Evolutionary conservation across 495 filamentous ascomycete species (phyloP).

Genomic region (Antarctomyces pellizariae): DNA sequence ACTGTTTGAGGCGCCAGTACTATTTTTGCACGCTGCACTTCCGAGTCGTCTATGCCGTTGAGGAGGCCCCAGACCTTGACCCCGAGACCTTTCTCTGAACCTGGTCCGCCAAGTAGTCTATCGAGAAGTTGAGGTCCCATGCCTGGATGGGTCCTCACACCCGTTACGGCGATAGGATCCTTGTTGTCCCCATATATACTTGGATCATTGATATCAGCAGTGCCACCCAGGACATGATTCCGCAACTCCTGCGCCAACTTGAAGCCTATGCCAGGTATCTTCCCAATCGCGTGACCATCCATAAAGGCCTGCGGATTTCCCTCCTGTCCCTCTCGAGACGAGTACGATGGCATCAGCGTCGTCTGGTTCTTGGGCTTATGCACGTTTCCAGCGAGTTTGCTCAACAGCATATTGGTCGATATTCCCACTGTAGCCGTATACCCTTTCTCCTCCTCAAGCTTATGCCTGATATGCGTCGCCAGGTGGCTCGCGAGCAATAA

Average conservation of each 20-base stretch:
- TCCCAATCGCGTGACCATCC: constrained; percentile 52
- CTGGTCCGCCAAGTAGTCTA: constrained; percentile 40
- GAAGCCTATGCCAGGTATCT: constrained; percentile 68
- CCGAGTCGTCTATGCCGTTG: constrained; percentile 36
- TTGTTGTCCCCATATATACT: constrained; percentile 22
- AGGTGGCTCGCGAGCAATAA: constrained; percentile 54
- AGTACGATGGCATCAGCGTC: constrained; percentile 44
- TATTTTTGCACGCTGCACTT: constrained; percentile 46
- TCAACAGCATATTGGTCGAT: constrained; percentile 59
- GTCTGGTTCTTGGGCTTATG: constrained; percentile 79
- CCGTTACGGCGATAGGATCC: constrained; percentile 34
- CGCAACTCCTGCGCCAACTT: constrained; percentile 52
- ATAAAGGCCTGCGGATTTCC: constrained; percentile 44
- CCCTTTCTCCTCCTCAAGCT: constrained; percentile 50
- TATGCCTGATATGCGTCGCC: constrained; percentile 40
- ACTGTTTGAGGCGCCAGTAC: too few relatives aligned
- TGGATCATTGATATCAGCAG: constrained; percentile 17
- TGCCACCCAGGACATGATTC: constrained; percentile 28
- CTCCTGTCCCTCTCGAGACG: too few relatives aligned
- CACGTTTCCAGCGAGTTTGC: constrained; percentile 63
- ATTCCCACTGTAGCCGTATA: constrained; percentile 74
- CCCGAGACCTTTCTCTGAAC: constrained; percentile 43
- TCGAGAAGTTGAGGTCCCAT: constrained; percentile 39
- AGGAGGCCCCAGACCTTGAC: constrained; percentile 34
- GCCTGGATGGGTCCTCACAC: constrained; percentile 33